Evolutionary conservation across 2,329 filamentous ascomycete genomes (phyloP), one percentile per base, ranked within the genome.

Genomic region (Xylaria digitata): DNA sequence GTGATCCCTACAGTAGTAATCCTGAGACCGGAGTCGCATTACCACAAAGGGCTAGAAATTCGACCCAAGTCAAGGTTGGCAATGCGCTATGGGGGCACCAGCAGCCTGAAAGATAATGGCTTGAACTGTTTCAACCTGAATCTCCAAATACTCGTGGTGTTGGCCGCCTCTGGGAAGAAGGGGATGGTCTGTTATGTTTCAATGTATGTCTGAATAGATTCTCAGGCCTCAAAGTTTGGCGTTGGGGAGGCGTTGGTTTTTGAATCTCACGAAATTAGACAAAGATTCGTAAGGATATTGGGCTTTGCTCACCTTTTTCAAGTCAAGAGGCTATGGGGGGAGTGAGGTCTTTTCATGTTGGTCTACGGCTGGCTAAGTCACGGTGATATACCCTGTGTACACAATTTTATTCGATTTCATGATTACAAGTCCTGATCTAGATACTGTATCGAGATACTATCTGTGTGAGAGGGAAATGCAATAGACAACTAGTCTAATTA

Each of bases 21-120:
- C n/a, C 58, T 13, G 56, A 43, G 30, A 32, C 45, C 23, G 54
- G 37, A 21, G 50, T 26, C 19, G 30, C 17, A 8, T 6, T 52
- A 26, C 13, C 67, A 11, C 61, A 37, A 56, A 59, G 63, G 32
- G 34, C 57, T 17, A 57, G 66, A 40, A 66, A 59, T 49, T 57
- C 66, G 32, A 65, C 68, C 6, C 66, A 69, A 64, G 49, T 48
- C 15, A 60, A 48, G 34, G 34, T 67, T 8, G 66, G 66, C 37
- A 69, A 72, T 37, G 70, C 63, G 3, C 59, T 67, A 54, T 70
- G 70, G 68, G 66, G 66, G n/a, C 61, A 67, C 34, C 64, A 52
- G 17, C 21, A 48, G 11, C 37, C 37, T 53, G 53, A 53, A 53
- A 21, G 40, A 34, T 63, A 57, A 56, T 11, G 6, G n/a, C 26